phyloP scores from a whole-genome alignment of 164 flowering plant species.

The Tetracentron sinense region DNA sequence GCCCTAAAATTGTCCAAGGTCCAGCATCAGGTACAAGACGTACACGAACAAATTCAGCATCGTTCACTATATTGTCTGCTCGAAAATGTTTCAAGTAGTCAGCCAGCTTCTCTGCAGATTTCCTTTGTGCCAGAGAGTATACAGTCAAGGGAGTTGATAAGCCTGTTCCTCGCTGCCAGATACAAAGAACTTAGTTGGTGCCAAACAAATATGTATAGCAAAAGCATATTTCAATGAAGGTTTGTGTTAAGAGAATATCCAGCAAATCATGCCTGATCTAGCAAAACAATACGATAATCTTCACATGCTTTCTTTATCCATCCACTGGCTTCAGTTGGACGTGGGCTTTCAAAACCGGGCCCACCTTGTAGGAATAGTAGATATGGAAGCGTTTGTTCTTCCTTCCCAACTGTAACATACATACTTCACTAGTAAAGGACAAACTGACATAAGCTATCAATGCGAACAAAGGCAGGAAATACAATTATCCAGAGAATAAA shows the following conservation, averaged over 20 bases:
- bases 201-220: background rate
- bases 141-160: constrained; percentile 80
- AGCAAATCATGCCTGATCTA: constrained; percentile 77
- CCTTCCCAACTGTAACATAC: constrained; percentile 76
- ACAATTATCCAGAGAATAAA: no score
- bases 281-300: constrained; percentile 68
- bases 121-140: constrained; percentile 77
- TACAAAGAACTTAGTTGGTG: background rate
- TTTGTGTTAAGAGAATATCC: background rate
- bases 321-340: constrained; percentile 91
- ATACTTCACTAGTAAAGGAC: background rate
- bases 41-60: constrained; percentile 89
- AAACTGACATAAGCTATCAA: background rate
- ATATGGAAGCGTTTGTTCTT: constrained; percentile 68
- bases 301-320: constrained; percentile 91
- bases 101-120: constrained; percentile 53
- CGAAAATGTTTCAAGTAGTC: constrained; percentile 82
- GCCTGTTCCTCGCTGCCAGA: constrained; percentile 93
- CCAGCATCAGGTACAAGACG: constrained; percentile 72
- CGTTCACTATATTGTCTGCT: constrained; percentile 93
- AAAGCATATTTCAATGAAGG: background rate
- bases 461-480: background rate
- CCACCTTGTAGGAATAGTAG: constrained; percentile 89
- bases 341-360: constrained; percentile 85
- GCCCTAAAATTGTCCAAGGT: constrained; percentile 89